Evolutionary conservation across 306 rosid species (phyloP), one percentile per base, ranked within the genome.

Genomic region (Trichosanthes truncata): DNA sequence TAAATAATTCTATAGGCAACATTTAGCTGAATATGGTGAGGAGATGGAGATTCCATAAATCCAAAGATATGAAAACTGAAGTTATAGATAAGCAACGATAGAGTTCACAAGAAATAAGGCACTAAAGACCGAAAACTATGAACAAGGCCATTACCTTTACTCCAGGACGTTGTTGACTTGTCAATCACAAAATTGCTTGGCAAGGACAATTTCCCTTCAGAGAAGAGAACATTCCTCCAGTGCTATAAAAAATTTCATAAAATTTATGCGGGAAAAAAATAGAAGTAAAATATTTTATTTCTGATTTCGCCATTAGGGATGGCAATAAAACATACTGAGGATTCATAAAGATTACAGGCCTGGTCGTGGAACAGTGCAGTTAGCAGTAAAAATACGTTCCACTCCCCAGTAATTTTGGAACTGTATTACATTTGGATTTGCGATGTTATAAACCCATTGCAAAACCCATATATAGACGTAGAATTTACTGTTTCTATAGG

Each of bases 371-470:
- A 40, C 74, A 20, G n/a, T 46, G 59, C 77, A 15, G 62, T 74
- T 49, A 52, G 78, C 20, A 35, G 63, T 74, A 74, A 74, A 74
- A 52, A 52, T 74, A 74, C 46, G 78, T 74, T 74, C 23, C 57
- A 52, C n/a, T 52, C 12, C 78, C 60, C 21, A 73, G 59, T 73
- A 73, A 73, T 21, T 73, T 73, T 15, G 78, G 61, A 74, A 74
- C 61, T 49, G 61, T 49, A 74, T 48, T 74, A 72, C 38, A 72
- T 46, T 6, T 25, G 77, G 77, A 43, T 72, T 29, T 48, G 61
- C 43, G 61, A 29, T 46, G 78, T 74, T 17, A 74, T 73, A 71
- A 71, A 71, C 36, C 57, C 38, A 46, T 46, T 45, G 77, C 77
- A 29, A 49, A 74, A 46, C 15, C 78, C 9, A 41, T 63, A 43